A percentile compares a stretch with the other conserved stretches of the same genome.
phyloP scores from a whole-genome alignment of 495 filamentous ascomycete genomes.

The Penicillium cosmopolitanum region DNA sequence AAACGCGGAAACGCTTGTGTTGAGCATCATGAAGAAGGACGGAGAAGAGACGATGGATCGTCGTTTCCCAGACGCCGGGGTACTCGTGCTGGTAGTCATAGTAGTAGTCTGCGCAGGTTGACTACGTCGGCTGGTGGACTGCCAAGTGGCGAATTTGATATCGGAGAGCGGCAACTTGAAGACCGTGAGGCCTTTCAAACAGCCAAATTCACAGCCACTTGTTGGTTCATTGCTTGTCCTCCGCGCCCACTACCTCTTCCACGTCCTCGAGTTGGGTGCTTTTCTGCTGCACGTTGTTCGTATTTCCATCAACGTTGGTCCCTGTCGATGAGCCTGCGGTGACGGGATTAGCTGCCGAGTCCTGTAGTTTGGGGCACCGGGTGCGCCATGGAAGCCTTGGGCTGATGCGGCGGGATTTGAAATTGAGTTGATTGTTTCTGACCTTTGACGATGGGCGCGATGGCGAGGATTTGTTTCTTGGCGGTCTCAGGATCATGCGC shows the following conservation, averaged over 20 bases:
- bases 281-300: constrained; percentile 40
- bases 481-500: constrained; percentile 71
- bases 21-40: constrained; percentile 29
- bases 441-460: constrained; percentile 83
- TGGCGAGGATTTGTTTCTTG: constrained; percentile 79
- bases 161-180: constrained; percentile 3
- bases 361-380: constrained; percentile 10
- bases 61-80: constrained; percentile 11
- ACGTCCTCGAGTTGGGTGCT: constrained; percentile 53
- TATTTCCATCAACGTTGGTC: constrained; percentile 7
- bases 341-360: constrained; percentile 31
- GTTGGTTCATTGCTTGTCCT: constrained; percentile 33
- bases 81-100: constrained; percentile 7
- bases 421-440: constrained; percentile 54
- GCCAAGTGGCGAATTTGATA: constrained; percentile 7
- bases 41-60: constrained; percentile 11
- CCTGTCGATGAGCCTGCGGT: constrained; percentile 17
- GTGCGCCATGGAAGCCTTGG: constrained; percentile 11
- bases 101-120: constrained; percentile 29
- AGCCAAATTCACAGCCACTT: constrained; percentile 3
- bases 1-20: constrained; percentile 36
- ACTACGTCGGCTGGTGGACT: constrained; percentile 21
- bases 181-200: background rate
- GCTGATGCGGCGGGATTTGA: constrained; percentile 41
- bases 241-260: constrained; percentile 65